Evolutionary conservation across 192 early-diverging fungal genomes (phyloP).

Genomic region (Gamsiella multidivaricata): DNA sequence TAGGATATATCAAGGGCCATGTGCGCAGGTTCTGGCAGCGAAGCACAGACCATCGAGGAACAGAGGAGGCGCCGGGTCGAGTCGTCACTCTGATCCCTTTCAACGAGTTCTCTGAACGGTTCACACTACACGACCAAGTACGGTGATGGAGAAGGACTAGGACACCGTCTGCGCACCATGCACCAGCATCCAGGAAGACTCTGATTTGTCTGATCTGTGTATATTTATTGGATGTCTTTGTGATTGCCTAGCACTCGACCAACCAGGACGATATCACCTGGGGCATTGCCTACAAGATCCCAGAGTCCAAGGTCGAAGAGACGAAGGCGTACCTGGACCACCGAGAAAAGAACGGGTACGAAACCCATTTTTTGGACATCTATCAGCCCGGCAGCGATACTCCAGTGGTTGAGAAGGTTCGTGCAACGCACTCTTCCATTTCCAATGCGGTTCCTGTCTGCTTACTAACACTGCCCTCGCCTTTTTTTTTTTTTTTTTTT

Average conservation of each 20-base stretch:
- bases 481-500: not conserved
- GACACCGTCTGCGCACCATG: no score
- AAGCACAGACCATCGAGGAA: slow-evolving; percentile 89
- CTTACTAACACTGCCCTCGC: not conserved
- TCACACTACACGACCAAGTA: slow-evolving; percentile 61
- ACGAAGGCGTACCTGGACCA: slow-evolving; percentile 84
- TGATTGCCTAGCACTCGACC: slow-evolving; percentile 35
- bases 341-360: slow-evolving; percentile 93
- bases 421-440: not conserved
- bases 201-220: no score
- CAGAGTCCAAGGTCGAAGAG: slow-evolving; percentile 66
- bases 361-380: slow-evolving; percentile 70
- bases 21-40: slow-evolving; percentile 86
- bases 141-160: no score
- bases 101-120: slow-evolving; percentile 69
- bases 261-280: slow-evolving; percentile 70
- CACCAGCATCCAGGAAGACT: no score
- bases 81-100: slow-evolving; percentile 86
- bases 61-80: slow-evolving; percentile 77
- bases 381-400: slow-evolving; percentile 53
- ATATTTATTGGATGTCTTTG: not conserved
- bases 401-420: slow-evolving; percentile 66
- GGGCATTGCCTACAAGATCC: slow-evolving; percentile 88
- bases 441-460: not conserved
- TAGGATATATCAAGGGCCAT: slow-evolving; percentile 75